These are phyloP conservation scores for Saccharomycopsis hybrid DNA, from an alignment of 1,139 yeast genomes.

Conservation along the genomic window DNA sequence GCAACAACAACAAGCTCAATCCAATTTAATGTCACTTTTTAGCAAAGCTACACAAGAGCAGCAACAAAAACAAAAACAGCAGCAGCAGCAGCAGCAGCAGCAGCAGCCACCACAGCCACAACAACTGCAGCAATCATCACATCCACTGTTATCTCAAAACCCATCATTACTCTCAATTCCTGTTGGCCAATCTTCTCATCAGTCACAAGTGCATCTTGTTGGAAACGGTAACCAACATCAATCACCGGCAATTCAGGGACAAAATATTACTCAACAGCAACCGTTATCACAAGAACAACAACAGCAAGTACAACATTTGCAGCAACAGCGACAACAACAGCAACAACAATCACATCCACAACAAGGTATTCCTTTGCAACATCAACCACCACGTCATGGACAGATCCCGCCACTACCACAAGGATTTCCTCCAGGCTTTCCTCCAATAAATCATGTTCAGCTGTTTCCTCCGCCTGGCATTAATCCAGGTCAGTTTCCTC, in stretches of 20 bases:
- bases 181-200: not conserved
- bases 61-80: not conserved
- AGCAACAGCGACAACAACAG: not conserved
- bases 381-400: constrained; percentile 4
- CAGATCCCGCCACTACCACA: constrained; percentile 1
- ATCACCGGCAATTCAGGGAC: not conserved
- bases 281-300: not conserved
- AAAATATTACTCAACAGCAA: constrained; percentile 1
- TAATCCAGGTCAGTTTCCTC: constrained; percentile 8
- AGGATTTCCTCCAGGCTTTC: constrained; percentile 15
- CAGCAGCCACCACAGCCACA: not conserved
- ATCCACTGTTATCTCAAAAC: not conserved
- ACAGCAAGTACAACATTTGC: constrained; percentile 1
- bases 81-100: not conserved
- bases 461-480: constrained; percentile 11
- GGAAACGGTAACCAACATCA: not conserved
- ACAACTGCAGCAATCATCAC: not conserved
- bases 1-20: not conserved
- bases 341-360: constrained; percentile 3
- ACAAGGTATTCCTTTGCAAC: not conserved
- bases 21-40: constrained; percentile 5
- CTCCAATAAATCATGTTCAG: constrained; percentile 13
- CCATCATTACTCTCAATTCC: not conserved
- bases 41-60: constrained; percentile 1
- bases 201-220: constrained; percentile 2